These are phyloP conservation scores for Solioccasus polychromus DNA, from an alignment of 768 basidiomycete genomes.

Conservation along the genomic window DNA sequence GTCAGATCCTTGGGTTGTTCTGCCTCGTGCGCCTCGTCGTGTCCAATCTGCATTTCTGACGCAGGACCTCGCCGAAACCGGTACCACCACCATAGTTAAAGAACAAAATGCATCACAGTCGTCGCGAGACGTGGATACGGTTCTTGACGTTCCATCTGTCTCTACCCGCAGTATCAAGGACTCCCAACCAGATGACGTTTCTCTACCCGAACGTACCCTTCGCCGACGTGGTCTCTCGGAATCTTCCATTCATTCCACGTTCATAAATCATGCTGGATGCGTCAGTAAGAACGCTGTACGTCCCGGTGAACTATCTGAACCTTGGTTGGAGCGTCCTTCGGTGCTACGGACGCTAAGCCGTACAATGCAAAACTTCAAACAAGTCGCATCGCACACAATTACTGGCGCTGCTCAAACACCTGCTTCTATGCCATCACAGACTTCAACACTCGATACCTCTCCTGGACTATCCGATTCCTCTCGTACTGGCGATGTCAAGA, in stretches of 20 bases:
- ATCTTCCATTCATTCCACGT: conserved; percentile 89
- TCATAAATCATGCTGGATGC: conserved; percentile 53
- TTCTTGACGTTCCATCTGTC: conserved; percentile 54
- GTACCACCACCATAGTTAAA: conserved; percentile 12
- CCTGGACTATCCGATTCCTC: conserved; percentile 1
- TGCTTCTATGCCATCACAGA: conserved; percentile 4
- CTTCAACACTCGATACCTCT: conserved; percentile 10
- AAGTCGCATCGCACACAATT: conserved; percentile 30
- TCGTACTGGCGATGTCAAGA: conserved; percentile 3
- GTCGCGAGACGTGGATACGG: conserved; percentile 74
- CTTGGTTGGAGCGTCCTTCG: conserved; percentile 42
- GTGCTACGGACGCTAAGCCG: conserved; percentile 54
- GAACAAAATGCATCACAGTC: conserved; percentile 32
- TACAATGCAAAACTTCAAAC: conserved; percentile 50
- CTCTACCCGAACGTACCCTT: conserved; percentile 65
- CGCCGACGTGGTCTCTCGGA: conserved; percentile 84
- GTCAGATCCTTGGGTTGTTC: conserved; percentile 71
- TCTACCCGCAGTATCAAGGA: conserved; percentile 25
- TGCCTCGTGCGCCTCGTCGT: conserved; percentile 43
- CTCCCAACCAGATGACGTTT: conserved; percentile 40
- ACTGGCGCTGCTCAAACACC: conserved; percentile 18
- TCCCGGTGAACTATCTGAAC: conserved; percentile 10
- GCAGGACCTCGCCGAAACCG: conserved; percentile 17
- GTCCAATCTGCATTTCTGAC: conserved; percentile 25
- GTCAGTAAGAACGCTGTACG: not conserved